Evolutionary conservation across 306 rosid genomes (phyloP).

Genomic region (Cicer yamashitae): DNA sequence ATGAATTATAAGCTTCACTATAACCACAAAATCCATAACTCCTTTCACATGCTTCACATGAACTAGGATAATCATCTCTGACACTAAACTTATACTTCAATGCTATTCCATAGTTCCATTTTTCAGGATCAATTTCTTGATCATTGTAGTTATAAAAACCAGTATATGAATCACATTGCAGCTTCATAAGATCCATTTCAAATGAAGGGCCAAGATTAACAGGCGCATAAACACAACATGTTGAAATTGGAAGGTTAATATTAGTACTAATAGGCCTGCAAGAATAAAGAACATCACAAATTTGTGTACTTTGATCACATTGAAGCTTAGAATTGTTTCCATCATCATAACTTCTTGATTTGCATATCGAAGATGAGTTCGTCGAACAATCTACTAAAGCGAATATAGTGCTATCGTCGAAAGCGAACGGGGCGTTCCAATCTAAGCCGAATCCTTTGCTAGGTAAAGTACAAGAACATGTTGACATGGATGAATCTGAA

Average conservation of each 20-base stretch:
- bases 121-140: slow-evolving; percentile 65
- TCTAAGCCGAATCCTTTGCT: slow-evolving; percentile 80
- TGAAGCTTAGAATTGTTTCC: slow-evolving; percentile 54
- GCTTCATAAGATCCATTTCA: slow-evolving; percentile 80
- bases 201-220: slow-evolving; percentile 84
- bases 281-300: slow-evolving; percentile 69
- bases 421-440: slow-evolving; percentile 73
- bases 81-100: slow-evolving; percentile 76
- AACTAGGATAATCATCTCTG: slow-evolving; percentile 70
- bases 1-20: slow-evolving; percentile 54
- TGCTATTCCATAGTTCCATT: slow-evolving; percentile 89
- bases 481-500: slow-evolving; percentile 86
- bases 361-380: slow-evolving; percentile 62
- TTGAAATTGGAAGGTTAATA: slow-evolving; percentile 64
- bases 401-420: slow-evolving; percentile 64
- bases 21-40: slow-evolving; percentile 76
- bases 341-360: slow-evolving; percentile 43
- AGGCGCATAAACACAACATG: slow-evolving; percentile 85
- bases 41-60: slow-evolving; percentile 70
- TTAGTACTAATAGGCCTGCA: slow-evolving; percentile 67
- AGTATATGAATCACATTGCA: slow-evolving; percentile 78
- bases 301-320: slow-evolving; percentile 67
- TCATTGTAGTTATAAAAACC: slow-evolving; percentile 80
- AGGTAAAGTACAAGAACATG: slow-evolving; percentile 69
- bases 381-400: slow-evolving; percentile 70